Conservation (phyloP, 106 monocot genomes). For the Amphibolis antarctica region DNA sequence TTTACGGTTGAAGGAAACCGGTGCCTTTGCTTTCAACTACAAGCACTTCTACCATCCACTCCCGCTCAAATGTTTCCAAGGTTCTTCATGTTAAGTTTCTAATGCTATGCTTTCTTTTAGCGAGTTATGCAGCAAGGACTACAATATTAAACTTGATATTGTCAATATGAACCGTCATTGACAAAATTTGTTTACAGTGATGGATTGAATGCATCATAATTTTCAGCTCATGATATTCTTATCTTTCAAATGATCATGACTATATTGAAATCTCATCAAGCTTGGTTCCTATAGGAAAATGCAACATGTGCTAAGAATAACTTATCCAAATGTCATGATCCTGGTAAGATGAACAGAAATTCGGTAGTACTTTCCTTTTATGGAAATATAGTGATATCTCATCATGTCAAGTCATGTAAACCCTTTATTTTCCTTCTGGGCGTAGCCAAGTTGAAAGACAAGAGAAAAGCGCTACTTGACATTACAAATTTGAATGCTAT, state of each 20-base stretch:
- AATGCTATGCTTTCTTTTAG: conserved; percentile 28
- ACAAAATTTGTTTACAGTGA: no score
- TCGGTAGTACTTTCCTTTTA: neutral
- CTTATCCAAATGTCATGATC: neutral
- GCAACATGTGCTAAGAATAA: neutral
- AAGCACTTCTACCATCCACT: neutral
- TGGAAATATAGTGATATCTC: neutral
- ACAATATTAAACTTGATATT: no score
- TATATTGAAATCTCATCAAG: neutral
- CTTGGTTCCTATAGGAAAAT: neutral
- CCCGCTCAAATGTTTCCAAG: neutral
- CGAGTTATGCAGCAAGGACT: no score
- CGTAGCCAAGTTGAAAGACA: neutral
- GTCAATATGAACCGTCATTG: no score
- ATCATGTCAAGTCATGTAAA: neutral
- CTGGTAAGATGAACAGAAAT: neutral
- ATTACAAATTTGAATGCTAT: conserved; percentile 4
- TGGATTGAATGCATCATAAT: no score
- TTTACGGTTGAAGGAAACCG: conserved; percentile 1
- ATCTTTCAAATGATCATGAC: no score
- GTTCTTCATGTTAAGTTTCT: conserved; percentile 18
- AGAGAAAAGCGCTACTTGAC: conserved; percentile 8
- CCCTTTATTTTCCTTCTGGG: neutral
- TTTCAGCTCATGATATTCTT: no score
- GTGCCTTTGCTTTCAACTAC: neutral